Base-by-base conservation (phyloP, 2,329 filamentous ascomycete genomes). In the Albifimbria verrucaria region DNA sequence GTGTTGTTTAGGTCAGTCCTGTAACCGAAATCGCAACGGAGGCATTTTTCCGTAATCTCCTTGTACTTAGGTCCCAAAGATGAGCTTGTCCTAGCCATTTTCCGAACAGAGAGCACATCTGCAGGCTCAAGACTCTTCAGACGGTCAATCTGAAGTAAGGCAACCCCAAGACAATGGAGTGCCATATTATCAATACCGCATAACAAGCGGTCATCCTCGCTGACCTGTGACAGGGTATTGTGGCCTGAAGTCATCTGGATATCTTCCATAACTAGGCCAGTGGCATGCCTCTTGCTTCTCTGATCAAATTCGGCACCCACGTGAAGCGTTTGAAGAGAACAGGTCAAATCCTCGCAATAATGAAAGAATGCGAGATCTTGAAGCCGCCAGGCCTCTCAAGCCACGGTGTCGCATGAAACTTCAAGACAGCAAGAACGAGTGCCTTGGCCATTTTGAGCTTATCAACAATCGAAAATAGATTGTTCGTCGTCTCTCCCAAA, bases 101-200 rank as follows among this genome's bases (percentile, higher is more conserved):
- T 61, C 25, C 65, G 55, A 12, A 64, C 55, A 9, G 52, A 44
- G 3, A 62, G 45, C 15, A 66, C 50, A 25, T 67, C 60, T 4
- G 57, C 49, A 3, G 59, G 53, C 4, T 61, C 55, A 2, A 65
- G 21, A 5, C n/a, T 17, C 12, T 54, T 43, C 62, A 59, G 62
- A 6, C 57, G 55, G 4, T 60, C 63, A 20, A 67, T 67, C 44
- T 66, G 62, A 1, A 66, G 56, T 17, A 66, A 49, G 3, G 62
- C 62, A 1, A 62, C 62, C 1, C 65, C 65, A 2, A 67, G 61
- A 22, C 62, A 63, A 47, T 62, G 56, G 17, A 66, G 51, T 2
- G 62, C 58, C 32, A 63, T 39, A 46, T 64, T 66, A 7, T 60
- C 53, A 17, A 65, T 61, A 0, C 59, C 62, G 36, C 51, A 59